Evolutionary conservation across 345 rosid genomes (phyloP).

Genomic region (Lumnitzera racemosa): DNA sequence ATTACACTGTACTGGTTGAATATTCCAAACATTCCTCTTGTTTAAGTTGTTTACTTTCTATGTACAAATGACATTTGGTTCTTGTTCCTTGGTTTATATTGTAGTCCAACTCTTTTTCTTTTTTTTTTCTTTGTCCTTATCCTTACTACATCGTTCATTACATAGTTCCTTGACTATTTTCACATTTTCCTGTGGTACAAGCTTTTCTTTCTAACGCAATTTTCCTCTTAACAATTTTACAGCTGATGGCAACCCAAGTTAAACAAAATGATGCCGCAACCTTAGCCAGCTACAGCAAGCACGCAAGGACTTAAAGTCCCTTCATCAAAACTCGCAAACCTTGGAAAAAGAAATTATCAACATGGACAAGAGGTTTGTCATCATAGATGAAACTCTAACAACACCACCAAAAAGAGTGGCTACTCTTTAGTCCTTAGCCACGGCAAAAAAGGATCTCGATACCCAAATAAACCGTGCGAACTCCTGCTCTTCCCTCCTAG

Average conservation of each 20-base stretch:
- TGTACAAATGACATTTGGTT: too few species aligned
- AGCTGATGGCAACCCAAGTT: background rate
- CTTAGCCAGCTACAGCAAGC: conserved; percentile 30
- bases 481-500: conserved; percentile 44
- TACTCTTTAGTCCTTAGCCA: conserved; percentile 47
- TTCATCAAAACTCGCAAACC: conserved; percentile 25
- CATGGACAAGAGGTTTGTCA: conserved; percentile 31
- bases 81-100: too few species aligned
- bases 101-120: too few species aligned
- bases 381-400: conserved; percentile 27
- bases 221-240: too few species aligned
- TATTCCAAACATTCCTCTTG: too few species aligned
- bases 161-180: too few species aligned
- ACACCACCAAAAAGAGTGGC: conserved; percentile 35
- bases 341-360: conserved; percentile 25
- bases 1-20: too few species aligned
- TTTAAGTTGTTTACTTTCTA: too few species aligned
- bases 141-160: too few species aligned
- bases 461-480: conserved; percentile 48
- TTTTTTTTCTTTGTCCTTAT: too few species aligned
- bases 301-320: conserved; percentile 31
- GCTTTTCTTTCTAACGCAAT: too few species aligned
- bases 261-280: conserved; percentile 19
- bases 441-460: conserved; percentile 53
- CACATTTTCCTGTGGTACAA: too few species aligned